Evolutionary conservation across 140 eudicot species (phyloP).

Genomic region (Senecio squalidus): DNA sequence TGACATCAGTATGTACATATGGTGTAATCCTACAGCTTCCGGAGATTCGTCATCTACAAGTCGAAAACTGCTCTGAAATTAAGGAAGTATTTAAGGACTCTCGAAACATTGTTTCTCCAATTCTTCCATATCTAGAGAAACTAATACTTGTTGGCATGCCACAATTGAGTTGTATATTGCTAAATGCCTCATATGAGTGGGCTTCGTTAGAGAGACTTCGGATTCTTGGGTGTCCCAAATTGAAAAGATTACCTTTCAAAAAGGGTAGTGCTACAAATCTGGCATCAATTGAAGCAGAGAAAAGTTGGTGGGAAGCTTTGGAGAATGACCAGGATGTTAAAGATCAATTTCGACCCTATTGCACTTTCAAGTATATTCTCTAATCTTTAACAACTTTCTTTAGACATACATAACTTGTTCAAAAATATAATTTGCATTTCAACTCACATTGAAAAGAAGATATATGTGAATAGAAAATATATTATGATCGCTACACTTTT

Average conservation of each 20-base stretch:
- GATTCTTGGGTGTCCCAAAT: conserved; percentile 13
- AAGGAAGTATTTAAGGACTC: conserved; percentile 11
- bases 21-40: conserved; percentile 20
- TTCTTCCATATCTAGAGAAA: conserved; percentile 17
- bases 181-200: conserved; percentile 14
- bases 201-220: conserved; percentile 13
- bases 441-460: not conserved
- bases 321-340: conserved; percentile 15
- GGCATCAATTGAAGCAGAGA: conserved; percentile 14
- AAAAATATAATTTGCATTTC: not conserved
- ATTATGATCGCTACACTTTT: too few species aligned
- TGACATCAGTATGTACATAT: conserved; percentile 15
- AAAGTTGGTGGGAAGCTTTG: conserved; percentile 22
- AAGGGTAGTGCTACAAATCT: conserved; percentile 4
- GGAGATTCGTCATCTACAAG: conserved; percentile 19
- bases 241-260: conserved; percentile 16
- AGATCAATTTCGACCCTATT: conserved; percentile 12
- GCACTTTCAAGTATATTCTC: conserved; percentile 9
- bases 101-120: not conserved
- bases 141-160: conserved; percentile 20
- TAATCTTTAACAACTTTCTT: too few species aligned
- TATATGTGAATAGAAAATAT: too few species aligned
- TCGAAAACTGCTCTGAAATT: not conserved
- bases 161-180: conserved; percentile 1
- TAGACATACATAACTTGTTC: not conserved